Percentiles rank a stretch among this genome's conserved stretches.
Conservation (phyloP, 2,329 filamentous ascomycete genomes). For the Colletotrichum sp. region DNA sequence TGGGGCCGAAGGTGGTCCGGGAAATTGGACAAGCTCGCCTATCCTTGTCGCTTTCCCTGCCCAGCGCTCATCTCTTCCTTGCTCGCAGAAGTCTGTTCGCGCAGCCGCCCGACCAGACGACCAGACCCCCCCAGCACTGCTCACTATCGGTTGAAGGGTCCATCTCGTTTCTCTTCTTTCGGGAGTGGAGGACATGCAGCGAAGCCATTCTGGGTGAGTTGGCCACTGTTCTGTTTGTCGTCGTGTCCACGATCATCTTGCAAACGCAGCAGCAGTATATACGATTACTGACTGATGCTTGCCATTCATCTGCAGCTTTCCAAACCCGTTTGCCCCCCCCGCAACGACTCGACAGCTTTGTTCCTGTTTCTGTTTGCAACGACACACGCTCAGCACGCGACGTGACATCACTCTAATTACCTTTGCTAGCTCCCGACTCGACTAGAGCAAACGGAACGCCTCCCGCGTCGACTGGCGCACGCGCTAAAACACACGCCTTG, state of each 20-base stretch:
- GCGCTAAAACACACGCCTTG: not conserved
- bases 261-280: not conserved
- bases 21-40: not conserved
- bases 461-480: not conserved
- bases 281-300: not conserved
- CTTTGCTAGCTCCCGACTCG: constrained; percentile 8
- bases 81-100: not conserved
- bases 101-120: not conserved
- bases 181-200: not conserved
- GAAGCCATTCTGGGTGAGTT: not conserved
- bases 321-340: not conserved
- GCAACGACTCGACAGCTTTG: not conserved
- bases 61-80: not conserved
- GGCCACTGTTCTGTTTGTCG: not conserved
- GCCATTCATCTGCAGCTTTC: not conserved
- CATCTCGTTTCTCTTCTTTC: not conserved
- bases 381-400: not conserved
- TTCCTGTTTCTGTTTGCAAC: not conserved
- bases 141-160: not conserved
- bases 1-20: not conserved
- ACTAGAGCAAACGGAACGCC: constrained; percentile 4
- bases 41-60: not conserved
- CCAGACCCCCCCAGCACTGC: not conserved
- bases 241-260: not conserved
- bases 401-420: not conserved